Evolutionary conservation across 139 green algal species (phyloP), one percentile per base, ranked within the genome.

Genomic region (Micromonas commoda): DNA sequence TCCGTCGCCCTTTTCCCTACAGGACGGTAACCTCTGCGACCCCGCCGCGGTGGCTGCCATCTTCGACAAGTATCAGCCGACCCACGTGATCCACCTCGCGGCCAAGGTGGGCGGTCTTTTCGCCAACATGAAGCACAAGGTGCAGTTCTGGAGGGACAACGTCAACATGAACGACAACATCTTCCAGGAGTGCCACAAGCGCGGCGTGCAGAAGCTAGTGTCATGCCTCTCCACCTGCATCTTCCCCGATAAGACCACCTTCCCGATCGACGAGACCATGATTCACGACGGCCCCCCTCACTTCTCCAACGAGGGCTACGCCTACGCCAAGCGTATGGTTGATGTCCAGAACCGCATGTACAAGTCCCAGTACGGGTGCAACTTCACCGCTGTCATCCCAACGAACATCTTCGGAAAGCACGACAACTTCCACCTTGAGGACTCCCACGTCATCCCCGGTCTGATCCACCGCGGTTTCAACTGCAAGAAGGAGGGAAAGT

Each of bases 321-420:
- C 80, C 13, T 89, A 89, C 63, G 80, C 85, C 33, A 87, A 86
- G 80, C 71, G 85, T 34, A 82, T 86, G 82, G 81, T 89, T 24
- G 83, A 87, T 32, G 81, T 89, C 64, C 80, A 85, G 39, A 85
- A 85, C 77, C 54, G 73, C 16, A 77, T 86, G 38, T 85, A 86
- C 67, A 82, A 86, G 26, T 63, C 79, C 63, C 82, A 91, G 81
- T 86, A 89, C 34, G 87, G 85, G n/a, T 86, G 77, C 68, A 85
- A 88, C 73, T 87, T 84, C 78, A 90, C 85, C 0, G 82, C 78
- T 31, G 85, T 87, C 2, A 88, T 92, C 35, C 89, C 89, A 6
- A 91, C 88, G 69, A 93, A 93, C 83, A 84, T 93, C 34, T 93
- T 90, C 71, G 89, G 89, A 23, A 83, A 81, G 29, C 74, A 89